Percentiles rank a stretch among this genome's conserved stretches.
Evolutionary conservation across 1,284 basidiomycete species (phyloP).

Genomic region (Leccinum fuscescens): DNA sequence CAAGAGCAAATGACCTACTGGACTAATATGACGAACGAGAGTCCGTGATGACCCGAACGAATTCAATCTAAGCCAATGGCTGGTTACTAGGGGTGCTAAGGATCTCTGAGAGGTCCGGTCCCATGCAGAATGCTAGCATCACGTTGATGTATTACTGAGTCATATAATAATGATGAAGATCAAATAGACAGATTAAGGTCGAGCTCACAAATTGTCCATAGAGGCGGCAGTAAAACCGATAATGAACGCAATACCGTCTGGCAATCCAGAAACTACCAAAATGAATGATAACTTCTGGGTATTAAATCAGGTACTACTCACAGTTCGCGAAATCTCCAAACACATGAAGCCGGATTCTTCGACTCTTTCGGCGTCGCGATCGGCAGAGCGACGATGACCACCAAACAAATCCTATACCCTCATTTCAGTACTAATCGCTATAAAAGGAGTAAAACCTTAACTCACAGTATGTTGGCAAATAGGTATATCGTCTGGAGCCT

Average conservation of each 20-base stretch:
- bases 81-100: slow-evolving; percentile 40
- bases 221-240: too few species aligned
- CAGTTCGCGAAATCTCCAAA: too few species aligned
- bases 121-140: slow-evolving; percentile 34
- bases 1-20: slow-evolving; percentile 19
- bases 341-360: too few species aligned
- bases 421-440: background rate
- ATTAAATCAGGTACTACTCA: too few species aligned
- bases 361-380: too few species aligned
- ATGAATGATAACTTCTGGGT: too few species aligned
- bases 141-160: slow-evolving; percentile 43
- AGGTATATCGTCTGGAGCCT: slow-evolving; percentile 34
- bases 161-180: slow-evolving; percentile 26
- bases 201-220: too few species aligned
- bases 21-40: slow-evolving; percentile 25
- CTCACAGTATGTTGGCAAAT: slow-evolving; percentile 34
- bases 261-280: too few species aligned
- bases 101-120: slow-evolving; percentile 38
- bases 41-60: slow-evolving; percentile 22
- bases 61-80: slow-evolving; percentile 38
- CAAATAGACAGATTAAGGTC: too few species aligned
- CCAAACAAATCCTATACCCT: slow-evolving; percentile 36
- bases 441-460: background rate
- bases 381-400: too few species aligned
- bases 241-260: too few species aligned